Evolutionary conservation across 2,329 filamentous ascomycete species (phyloP), one percentile per base, ranked within the genome.

Genomic region (Alternaria sp.): DNA sequence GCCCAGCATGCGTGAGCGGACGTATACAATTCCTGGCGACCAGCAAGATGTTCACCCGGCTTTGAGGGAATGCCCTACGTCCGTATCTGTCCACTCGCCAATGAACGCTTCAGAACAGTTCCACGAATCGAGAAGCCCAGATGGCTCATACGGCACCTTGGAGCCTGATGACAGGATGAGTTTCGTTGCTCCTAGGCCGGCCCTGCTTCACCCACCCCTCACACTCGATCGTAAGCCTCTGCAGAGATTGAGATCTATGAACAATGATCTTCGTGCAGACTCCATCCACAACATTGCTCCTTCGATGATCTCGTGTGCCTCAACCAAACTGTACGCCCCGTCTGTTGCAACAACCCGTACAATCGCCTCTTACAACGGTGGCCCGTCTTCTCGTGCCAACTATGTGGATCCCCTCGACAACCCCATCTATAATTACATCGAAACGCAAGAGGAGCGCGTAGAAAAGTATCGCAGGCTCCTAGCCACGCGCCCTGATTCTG

Each of bases 351-450:
- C 50, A 22, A 44, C 54, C n/a, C 50, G n/a, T 16, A 63, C 60
- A n/a, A 63, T 63, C 38, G 9, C 36, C 11, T 63, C 62, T 10
- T 65, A 63, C 45, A 45, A 36, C 6, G 52, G 60, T 25, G 56
- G 59, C 18, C 46, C 59, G 16, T 51, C 57, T 0, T 28, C 54
- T 6, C 43, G 44, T 30, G 36, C 38, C 18, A 5, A 36, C n/a
- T 27, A 43, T 36, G 10, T 48, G 8, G 59, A 62, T 38, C 62
- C 62, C 14, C 48, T 64, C 32, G 49, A 59, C 20, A 50, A 62
- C 14, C 59, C 59, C 6, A 34, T 62, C 25, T 64, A 62, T 20
- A 41, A 59, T 18, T 8, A 25, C 27, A 34, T 49, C 10, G 30
- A 53, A 20, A 53, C 43, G 5, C 40, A 45, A 32, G 50, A 59